Conservation (phyloP, 2,329 filamentous ascomycete genomes). For the Nectriaceae sp. region DNA sequence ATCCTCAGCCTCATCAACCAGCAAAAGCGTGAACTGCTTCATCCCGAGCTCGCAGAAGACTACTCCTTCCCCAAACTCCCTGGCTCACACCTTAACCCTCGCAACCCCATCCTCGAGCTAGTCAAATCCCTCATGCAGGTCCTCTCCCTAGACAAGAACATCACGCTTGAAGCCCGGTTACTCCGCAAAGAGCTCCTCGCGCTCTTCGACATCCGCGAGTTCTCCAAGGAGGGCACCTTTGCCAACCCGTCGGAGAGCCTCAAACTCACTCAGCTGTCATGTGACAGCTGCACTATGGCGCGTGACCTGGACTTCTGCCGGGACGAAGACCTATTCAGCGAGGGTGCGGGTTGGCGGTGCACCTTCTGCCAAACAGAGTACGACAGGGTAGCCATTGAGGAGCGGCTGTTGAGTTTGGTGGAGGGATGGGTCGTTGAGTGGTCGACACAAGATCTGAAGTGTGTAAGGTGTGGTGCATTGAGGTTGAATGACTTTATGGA, state of each 20-base stretch:
- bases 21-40: slow-evolving; percentile 85
- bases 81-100: slow-evolving; percentile 57
- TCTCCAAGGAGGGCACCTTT: slow-evolving; percentile 85
- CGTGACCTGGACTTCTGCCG: slow-evolving; percentile 91
- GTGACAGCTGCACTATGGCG: slow-evolving; percentile 86
- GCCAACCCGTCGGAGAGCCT: slow-evolving; percentile 80
- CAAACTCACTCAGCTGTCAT: slow-evolving; percentile 74
- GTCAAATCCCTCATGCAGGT: slow-evolving; percentile 95
- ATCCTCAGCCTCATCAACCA: slow-evolving; percentile 79
- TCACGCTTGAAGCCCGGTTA: slow-evolving; percentile 82
- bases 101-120: slow-evolving; percentile 82
- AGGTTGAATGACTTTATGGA: slow-evolving; percentile 94
- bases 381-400: slow-evolving; percentile 80
- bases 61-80: slow-evolving; percentile 84
- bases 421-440: slow-evolving; percentile 77
- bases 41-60: slow-evolving; percentile 83
- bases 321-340: slow-evolving; percentile 72
- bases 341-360: slow-evolving; percentile 69
- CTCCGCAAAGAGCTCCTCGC: slow-evolving; percentile 86
- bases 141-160: slow-evolving; percentile 85
- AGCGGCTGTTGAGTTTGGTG: slow-evolving; percentile 75
- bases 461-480: slow-evolving; percentile 68
- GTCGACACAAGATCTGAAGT: slow-evolving; percentile 89
- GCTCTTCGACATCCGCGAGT: slow-evolving; percentile 93
- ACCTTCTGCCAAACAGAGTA: slow-evolving; percentile 74